These are phyloP conservation scores for Aspergillus fumigatus DNA, from an alignment of 2,329 filamentous ascomycete genomes.

Conservation along the genomic window DNA sequence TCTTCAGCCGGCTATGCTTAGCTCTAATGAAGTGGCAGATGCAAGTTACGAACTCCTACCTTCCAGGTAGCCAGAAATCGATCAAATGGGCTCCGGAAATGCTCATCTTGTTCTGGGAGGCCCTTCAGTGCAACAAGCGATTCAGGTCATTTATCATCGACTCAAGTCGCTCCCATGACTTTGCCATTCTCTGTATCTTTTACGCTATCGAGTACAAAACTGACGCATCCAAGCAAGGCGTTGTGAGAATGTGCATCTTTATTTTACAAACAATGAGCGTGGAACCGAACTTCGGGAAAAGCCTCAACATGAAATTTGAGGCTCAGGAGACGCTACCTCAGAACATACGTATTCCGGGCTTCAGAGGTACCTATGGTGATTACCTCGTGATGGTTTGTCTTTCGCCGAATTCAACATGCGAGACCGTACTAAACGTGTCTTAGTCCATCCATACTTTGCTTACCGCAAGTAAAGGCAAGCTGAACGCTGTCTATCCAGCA, in stretches of 20 bases:
- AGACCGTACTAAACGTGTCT: slow-evolving; percentile 2
- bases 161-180: slow-evolving; percentile 88
- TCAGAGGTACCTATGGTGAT: slow-evolving; percentile 87
- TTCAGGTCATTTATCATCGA: slow-evolving; percentile 97
- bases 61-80: slow-evolving; percentile 75
- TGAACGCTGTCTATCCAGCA: slow-evolving; percentile 88
- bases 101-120: slow-evolving; percentile 96
- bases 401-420: background rate
- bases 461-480: slow-evolving; percentile 81
- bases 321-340: slow-evolving; percentile 81
- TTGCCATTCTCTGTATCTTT: slow-evolving; percentile 83
- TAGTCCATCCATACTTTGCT: slow-evolving; percentile 89
- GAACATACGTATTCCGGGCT: slow-evolving; percentile 75
- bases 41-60: slow-evolving; percentile 80
- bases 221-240: slow-evolving; percentile 81
- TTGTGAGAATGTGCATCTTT: slow-evolving; percentile 97
- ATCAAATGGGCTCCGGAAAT: slow-evolving; percentile 90
- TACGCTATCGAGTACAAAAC: slow-evolving; percentile 87
- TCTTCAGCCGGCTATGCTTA: background rate
- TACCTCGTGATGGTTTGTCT: slow-evolving; percentile 73
- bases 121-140: slow-evolving; percentile 93
- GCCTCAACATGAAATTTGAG: slow-evolving; percentile 83
- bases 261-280: slow-evolving; percentile 91
- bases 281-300: slow-evolving; percentile 83
- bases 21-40: slow-evolving; percentile 45